Percentiles rank a stretch among this genome's conserved stretches.
Evolutionary conservation across 768 basidiomycete genomes (phyloP).

Genomic region (Baorangia bicolor): DNA sequence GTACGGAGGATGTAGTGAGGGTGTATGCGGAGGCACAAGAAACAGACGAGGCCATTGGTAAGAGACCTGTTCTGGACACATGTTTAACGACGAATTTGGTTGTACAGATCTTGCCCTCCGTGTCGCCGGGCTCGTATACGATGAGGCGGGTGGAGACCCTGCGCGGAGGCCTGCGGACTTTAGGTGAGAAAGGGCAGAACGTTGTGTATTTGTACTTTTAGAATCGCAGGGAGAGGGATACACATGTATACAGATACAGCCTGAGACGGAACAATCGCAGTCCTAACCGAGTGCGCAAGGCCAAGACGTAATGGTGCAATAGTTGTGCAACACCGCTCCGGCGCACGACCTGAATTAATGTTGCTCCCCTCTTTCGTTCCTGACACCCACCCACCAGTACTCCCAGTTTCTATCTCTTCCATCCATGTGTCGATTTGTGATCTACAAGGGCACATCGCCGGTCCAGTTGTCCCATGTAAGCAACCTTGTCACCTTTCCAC

Average conservation of each 20-base stretch:
- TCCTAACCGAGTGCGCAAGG: not conserved
- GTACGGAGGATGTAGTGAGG: slow-evolving; percentile 96
- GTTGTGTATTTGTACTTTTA: not conserved
- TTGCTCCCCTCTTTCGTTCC: not conserved
- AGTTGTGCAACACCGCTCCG: slow-evolving; percentile 8
- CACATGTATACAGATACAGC: too few relatives aligned
- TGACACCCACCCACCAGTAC: not conserved
- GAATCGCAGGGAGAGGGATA: too few relatives aligned
- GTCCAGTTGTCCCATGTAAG: slow-evolving; percentile 86
- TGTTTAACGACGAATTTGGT: slow-evolving; percentile 1
- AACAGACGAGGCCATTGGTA: slow-evolving; percentile 79
- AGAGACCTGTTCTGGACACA: not conserved
- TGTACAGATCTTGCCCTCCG: slow-evolving; percentile 78
- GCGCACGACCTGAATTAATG: slow-evolving; percentile 3
- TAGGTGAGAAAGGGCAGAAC: slow-evolving; percentile 38
- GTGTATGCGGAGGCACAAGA: slow-evolving; percentile 92
- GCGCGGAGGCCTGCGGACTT: slow-evolving; percentile 76
- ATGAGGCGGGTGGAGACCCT: slow-evolving; percentile 80
- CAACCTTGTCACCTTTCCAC: not conserved
- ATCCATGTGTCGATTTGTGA: slow-evolving; percentile 84
- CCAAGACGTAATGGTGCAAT: slow-evolving; percentile 25
- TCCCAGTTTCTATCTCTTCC: not conserved
- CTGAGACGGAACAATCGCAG: slow-evolving; percentile 1
- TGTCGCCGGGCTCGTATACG: slow-evolving; percentile 83
- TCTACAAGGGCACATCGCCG: slow-evolving; percentile 93